Evolutionary conservation across 192 early-diverging fungal genomes (phyloP).

Genomic region (Mortierella hygrophila): DNA sequence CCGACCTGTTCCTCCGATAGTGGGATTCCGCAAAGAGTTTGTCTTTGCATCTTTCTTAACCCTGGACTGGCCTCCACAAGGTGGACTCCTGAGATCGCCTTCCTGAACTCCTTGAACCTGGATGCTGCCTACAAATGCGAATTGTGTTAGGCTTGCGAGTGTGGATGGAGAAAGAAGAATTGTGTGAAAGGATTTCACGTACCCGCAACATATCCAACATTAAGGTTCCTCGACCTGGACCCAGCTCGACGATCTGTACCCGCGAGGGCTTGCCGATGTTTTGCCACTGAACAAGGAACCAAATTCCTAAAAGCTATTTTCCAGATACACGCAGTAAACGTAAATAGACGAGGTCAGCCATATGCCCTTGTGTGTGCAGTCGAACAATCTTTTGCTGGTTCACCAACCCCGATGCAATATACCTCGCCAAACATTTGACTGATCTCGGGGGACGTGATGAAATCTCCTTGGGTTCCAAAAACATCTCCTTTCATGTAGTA

Average conservation of each 20-base stretch:
- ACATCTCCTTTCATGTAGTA: constrained; percentile 96
- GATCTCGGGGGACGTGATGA: constrained; percentile 97
- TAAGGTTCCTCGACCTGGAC: constrained; percentile 95
- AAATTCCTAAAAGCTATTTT: constrained; percentile 82
- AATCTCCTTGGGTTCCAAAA: constrained; percentile 92
- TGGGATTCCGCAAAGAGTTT: constrained; percentile 59
- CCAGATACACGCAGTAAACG: background rate
- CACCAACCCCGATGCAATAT: background rate
- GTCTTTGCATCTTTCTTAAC: constrained; percentile 75
- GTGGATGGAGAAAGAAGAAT: background rate
- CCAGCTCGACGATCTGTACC: constrained; percentile 81
- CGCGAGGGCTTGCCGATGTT: constrained; percentile 70
- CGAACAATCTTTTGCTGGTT: background rate
- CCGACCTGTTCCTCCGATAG: constrained; percentile 46
- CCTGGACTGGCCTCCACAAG: constrained; percentile 89
- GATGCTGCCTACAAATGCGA: constrained; percentile 59
- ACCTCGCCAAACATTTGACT: constrained; percentile 98
- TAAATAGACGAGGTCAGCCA: background rate
- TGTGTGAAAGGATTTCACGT: background rate
- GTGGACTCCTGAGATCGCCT: constrained; percentile 75
- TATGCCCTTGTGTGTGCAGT: background rate
- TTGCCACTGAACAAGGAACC: constrained; percentile 90
- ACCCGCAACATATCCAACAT: constrained; percentile 93
- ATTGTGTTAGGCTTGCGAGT: background rate
- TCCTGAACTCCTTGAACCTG: constrained; percentile 77